Evolutionary conservation across 169 alveolate species (phyloP).

Genomic region (Ichthyophthirius multifiliis): DNA sequence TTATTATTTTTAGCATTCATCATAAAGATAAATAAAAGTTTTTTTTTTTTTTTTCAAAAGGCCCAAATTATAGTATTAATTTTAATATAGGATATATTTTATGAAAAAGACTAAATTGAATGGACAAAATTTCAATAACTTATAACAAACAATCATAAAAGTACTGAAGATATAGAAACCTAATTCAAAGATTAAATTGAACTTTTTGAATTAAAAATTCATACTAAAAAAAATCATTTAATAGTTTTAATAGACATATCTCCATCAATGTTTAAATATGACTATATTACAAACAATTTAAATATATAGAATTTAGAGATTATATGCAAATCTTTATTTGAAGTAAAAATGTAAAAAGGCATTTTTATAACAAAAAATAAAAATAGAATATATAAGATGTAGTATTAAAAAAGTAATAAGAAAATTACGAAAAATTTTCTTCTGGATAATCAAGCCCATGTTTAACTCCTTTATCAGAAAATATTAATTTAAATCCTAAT

Average conservation of each 20-base stretch:
- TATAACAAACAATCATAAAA: not conserved
- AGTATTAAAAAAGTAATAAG: not conserved
- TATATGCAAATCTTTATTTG: constrained; percentile 8
- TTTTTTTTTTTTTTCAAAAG: too few species aligned
- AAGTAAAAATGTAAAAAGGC: not conserved
- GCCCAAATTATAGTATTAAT: not conserved
- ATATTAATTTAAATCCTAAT: too few species aligned
- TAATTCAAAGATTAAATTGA: not conserved
- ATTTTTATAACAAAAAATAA: not conserved
- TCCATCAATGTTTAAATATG: constrained; percentile 13
- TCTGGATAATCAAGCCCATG: not conserved
- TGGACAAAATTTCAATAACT: not conserved
- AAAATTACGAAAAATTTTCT: not conserved
- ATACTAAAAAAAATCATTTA: constrained; percentile 4
- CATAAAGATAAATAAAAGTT: not conserved
- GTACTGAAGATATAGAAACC: not conserved
- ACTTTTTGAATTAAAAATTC: not conserved
- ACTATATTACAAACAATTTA: not conserved
- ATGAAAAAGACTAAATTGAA: not conserved
- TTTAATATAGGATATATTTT: not conserved
- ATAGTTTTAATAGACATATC: constrained; percentile 4
- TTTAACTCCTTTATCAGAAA: not conserved
- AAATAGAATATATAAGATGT: not conserved
- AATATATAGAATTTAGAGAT: not conserved
- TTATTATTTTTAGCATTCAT: not conserved